Evolutionary conservation across 2,329 filamentous ascomycete genomes (phyloP).

Genomic region (Epichloe gansuensis): DNA sequence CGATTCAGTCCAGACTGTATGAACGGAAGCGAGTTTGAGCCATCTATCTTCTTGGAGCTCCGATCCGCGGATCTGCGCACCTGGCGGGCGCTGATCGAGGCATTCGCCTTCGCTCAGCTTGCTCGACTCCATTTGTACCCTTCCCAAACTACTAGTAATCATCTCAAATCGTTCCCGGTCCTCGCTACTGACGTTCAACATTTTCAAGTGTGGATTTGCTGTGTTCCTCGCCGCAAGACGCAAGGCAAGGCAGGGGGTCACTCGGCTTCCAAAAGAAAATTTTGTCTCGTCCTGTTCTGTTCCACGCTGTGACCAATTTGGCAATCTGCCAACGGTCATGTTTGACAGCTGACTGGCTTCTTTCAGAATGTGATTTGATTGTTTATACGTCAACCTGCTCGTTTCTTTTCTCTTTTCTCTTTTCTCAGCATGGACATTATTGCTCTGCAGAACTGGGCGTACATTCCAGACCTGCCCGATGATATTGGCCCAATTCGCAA

Average conservation of each 20-base stretch:
- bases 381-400: not conserved
- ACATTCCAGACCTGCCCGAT: constrained; percentile 23
- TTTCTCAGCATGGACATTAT: constrained; percentile 21
- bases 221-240: not conserved
- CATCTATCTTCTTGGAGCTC: no score
- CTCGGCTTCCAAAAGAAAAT: not conserved
- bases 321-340: not conserved
- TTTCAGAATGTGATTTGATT: not conserved
- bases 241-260: not conserved
- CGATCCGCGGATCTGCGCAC: no score
- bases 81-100: no score
- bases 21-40: no score
- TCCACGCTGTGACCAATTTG: not conserved
- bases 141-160: not conserved
- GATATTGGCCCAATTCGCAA: constrained; percentile 24
- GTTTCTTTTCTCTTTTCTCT: not conserved
- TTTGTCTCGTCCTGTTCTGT: not conserved
- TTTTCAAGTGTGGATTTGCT: not conserved
- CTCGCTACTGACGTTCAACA: not conserved
- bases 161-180: not conserved
- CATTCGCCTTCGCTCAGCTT: not conserved
- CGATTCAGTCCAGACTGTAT: not conserved
- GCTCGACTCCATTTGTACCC: not conserved
- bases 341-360: not conserved
- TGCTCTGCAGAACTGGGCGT: constrained; percentile 24